Conservation (phyloP, 192 early-diverging fungal species). For the Gamsiella multidivaricata region DNA sequence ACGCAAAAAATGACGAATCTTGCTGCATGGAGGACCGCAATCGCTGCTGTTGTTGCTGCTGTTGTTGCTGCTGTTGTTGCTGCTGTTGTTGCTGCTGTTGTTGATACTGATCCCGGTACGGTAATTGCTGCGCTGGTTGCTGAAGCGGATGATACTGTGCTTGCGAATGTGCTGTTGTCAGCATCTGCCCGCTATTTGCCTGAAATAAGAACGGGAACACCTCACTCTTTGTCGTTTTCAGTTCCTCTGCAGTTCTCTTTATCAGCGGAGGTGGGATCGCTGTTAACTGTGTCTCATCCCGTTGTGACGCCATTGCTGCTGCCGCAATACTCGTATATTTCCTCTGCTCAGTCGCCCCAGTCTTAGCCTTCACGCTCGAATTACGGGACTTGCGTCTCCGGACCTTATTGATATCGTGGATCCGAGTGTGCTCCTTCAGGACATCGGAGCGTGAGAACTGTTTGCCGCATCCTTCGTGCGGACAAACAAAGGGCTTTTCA, state of each 20-base stretch:
- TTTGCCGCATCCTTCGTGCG: constrained; percentile 67
- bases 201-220: constrained; percentile 1
- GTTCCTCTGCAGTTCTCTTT: constrained; percentile 11
- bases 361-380: neutral
- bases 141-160: constrained; percentile 13
- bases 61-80: neutral
- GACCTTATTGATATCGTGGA: constrained; percentile 81
- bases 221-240: constrained; percentile 1
- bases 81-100: neutral
- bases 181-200: neutral
- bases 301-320: neutral
- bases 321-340: neutral
- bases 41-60: neutral
- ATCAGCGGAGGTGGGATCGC: constrained; percentile 27
- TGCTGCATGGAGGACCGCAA: too few relatives aligned
- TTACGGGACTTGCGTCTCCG: constrained; percentile 31
- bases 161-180: neutral
- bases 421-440: constrained; percentile 79
- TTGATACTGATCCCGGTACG: neutral
- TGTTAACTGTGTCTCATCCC: constrained; percentile 1
- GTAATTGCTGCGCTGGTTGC: neutral
- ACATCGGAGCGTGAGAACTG: constrained; percentile 83
- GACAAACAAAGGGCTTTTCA: constrained; percentile 78
- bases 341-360: neutral
- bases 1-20: too few relatives aligned